Evolutionary conservation across 164 flowering plant species (phyloP).

Genomic region (Vitis rupestris): DNA sequence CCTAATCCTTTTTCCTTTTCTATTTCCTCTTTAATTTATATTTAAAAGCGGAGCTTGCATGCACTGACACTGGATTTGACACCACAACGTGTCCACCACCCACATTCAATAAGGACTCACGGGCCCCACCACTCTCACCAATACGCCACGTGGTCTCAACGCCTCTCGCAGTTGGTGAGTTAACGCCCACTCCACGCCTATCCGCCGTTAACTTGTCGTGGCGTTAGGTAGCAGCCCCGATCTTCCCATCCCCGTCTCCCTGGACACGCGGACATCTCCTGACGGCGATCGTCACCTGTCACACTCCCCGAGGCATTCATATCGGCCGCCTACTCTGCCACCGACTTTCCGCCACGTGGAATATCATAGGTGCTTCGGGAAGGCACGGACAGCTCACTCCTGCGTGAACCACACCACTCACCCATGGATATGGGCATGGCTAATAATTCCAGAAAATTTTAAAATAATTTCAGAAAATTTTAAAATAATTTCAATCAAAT

Average conservation of each 20-base stretch:
- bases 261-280: constrained; percentile 13
- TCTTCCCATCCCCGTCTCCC: background rate
- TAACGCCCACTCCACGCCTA: constrained; percentile 4
- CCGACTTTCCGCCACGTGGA: constrained; percentile 1
- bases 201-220: constrained; percentile 25
- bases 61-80: constrained; percentile 2
- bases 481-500: too few species aligned
- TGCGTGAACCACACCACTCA: too few species aligned
- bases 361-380: too few species aligned
- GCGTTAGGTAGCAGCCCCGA: constrained; percentile 20
- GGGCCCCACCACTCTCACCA: constrained; percentile 9
- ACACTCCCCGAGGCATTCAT: constrained; percentile 20
- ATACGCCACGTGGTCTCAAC: constrained; percentile 7
- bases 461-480: too few species aligned
- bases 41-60: background rate
- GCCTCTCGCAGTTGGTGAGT: too few species aligned
- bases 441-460: too few species aligned
- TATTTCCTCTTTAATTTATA: too few species aligned
- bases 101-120: background rate
- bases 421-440: too few species aligned
- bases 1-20: too few species aligned
- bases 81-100: constrained; percentile 12
- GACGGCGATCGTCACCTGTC: constrained; percentile 27
- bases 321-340: constrained; percentile 4
- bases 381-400: too few species aligned